Evolutionary conservation across 192 early-diverging fungal genomes (phyloP).

Genomic region (Thamnidium elegans): DNA sequence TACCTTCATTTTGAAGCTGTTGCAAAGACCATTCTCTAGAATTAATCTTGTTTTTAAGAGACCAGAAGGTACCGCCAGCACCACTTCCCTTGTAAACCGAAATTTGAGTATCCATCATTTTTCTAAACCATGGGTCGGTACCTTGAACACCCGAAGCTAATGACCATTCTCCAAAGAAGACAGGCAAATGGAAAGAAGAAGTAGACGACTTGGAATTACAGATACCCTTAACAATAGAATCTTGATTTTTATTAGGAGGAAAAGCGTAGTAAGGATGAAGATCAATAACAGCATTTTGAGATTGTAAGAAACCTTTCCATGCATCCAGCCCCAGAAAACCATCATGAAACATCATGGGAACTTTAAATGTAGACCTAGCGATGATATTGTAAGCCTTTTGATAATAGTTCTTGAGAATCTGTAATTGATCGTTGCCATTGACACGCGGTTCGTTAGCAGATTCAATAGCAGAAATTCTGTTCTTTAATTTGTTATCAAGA

Average conservation of each 20-base stretch:
- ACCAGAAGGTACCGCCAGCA: conserved; percentile 27
- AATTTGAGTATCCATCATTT: conserved; percentile 33
- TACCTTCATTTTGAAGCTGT: conserved; percentile 21
- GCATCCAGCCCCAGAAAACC: conserved; percentile 36
- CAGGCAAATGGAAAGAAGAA: conserved; percentile 26
- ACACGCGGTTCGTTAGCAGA: conserved; percentile 42
- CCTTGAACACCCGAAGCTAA: conserved; percentile 18
- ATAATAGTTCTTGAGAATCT: conserved; percentile 39
- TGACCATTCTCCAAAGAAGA: conserved; percentile 32
- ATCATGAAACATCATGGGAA: conserved; percentile 46
- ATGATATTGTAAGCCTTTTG: conserved; percentile 38
- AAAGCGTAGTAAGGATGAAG: conserved; percentile 34
- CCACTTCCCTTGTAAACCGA: conserved; percentile 20
- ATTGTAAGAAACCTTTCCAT: conserved; percentile 37
- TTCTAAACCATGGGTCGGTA: conserved; percentile 9
- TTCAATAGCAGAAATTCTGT: conserved; percentile 25
- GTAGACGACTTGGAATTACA: conserved; percentile 4
- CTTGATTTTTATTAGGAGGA: background rate
- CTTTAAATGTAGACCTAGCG: conserved; percentile 25
- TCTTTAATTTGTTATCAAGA: conserved; percentile 8
- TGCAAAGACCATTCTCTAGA: conserved; percentile 31
- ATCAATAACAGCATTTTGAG: conserved; percentile 30
- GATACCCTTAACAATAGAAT: conserved; percentile 17
- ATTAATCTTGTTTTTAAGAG: conserved; percentile 32
- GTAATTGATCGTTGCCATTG: conserved; percentile 13